Evolutionary conservation across 176 grass and related monocot genomes (phyloP).

Genomic region (Alopecurus myosuroides): DNA sequence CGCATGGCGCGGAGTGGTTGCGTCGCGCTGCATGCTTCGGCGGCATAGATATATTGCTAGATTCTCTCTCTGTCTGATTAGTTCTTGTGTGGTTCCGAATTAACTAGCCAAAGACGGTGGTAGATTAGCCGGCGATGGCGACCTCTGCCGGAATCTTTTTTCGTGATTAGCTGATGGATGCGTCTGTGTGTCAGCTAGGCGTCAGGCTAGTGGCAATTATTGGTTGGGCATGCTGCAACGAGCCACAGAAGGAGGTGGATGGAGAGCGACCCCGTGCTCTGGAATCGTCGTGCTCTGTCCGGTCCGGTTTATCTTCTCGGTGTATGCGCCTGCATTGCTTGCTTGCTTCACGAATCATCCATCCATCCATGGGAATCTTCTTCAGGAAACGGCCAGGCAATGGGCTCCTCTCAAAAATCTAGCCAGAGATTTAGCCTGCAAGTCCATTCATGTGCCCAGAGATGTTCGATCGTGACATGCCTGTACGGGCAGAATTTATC

Average conservation of each 20-base stretch:
- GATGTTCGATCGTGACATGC: background rate
- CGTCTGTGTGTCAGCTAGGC: background rate
- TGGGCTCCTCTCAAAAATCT: background rate
- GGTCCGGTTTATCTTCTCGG: background rate
- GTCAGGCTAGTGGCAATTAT: background rate
- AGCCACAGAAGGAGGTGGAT: background rate
- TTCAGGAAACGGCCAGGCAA: background rate
- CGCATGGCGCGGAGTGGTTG: background rate
- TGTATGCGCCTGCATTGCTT: background rate
- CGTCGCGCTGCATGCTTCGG: background rate
- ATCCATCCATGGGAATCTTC: background rate
- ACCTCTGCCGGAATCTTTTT: slow-evolving; percentile 1
- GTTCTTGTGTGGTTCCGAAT: background rate
- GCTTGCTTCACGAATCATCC: background rate
- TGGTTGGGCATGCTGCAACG: background rate
- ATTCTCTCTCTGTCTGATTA: background rate
- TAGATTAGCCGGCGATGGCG: background rate
- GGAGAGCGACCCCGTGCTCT: background rate
- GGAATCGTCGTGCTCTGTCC: background rate
- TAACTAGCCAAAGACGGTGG: background rate
- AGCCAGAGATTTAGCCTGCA: no score
- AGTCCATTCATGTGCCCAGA: background rate
- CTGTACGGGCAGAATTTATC: background rate
- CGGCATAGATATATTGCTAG: background rate
- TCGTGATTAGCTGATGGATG: slow-evolving; percentile 1